A percentile compares a stretch with the other conserved stretches of the same genome.
phyloP scores from a whole-genome alignment of 495 filamentous ascomycete genomes.

The Hypoxylon fragiforme region DNA sequence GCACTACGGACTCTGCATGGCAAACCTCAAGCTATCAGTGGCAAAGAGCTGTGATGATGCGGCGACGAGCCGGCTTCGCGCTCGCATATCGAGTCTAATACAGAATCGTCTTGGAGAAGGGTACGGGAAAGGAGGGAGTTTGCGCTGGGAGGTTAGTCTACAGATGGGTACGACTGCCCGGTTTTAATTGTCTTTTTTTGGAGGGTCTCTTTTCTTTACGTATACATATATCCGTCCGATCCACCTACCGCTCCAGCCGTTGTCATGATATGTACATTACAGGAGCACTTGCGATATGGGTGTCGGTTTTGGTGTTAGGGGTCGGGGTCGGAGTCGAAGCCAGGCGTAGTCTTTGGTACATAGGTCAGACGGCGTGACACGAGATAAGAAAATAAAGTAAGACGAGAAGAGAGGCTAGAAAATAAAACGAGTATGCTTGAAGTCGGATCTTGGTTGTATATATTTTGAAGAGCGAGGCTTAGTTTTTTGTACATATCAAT shows the following conservation, averaged over 20 bases:
- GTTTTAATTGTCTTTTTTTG: constrained; percentile 15
- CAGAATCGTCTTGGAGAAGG: constrained; percentile 85
- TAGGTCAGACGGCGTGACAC: constrained; percentile 5
- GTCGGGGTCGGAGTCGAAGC: not conserved
- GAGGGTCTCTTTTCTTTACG: not conserved
- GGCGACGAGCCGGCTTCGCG: constrained; percentile 67
- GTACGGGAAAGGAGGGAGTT: constrained; percentile 74
- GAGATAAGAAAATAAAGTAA: not conserved
- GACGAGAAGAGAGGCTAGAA: not conserved
- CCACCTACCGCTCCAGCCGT: not conserved
- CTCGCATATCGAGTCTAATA: constrained; percentile 74
- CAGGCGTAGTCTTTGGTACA: not conserved
- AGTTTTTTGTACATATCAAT: constrained; percentile 18
- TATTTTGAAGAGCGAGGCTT: constrained; percentile 1
- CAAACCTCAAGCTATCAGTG: constrained; percentile 81
- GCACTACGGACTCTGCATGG: constrained; percentile 95
- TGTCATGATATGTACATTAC: not conserved
- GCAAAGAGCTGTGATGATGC: constrained; percentile 61
- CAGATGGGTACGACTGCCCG: constrained; percentile 45
- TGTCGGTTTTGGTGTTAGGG: not conserved
- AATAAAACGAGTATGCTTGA: no score
- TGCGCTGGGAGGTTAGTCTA: constrained; percentile 84
- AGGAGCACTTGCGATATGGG: not conserved
- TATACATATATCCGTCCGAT: not conserved
- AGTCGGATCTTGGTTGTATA: constrained; percentile 16